phyloP scores from a whole-genome alignment of 495 filamentous ascomycete genomes.

The Pyrenopolyporus hunteri region DNA sequence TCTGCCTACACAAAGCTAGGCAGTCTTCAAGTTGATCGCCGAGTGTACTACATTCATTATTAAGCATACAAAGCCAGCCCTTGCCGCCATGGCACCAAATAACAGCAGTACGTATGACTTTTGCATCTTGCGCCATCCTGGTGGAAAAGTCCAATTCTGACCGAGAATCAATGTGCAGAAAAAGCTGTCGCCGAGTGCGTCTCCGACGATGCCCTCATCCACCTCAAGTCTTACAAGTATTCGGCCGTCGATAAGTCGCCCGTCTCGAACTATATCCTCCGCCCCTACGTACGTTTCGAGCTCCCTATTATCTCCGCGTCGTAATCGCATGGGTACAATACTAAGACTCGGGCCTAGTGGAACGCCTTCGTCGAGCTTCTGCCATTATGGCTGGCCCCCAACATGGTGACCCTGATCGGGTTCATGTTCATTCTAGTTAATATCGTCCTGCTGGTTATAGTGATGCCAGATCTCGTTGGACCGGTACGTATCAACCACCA shows the following conservation, averaged over 20 bases:
- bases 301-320: slow-evolving; percentile 13
- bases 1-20: not conserved
- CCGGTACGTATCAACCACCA: slow-evolving; percentile 63
- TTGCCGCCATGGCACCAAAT: slow-evolving; percentile 51
- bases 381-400: slow-evolving; percentile 94
- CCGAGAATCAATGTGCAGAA: slow-evolving; percentile 42
- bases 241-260: slow-evolving; percentile 96
- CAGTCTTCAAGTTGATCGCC: slow-evolving; percentile 6
- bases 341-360: slow-evolving; percentile 69
- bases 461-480: slow-evolving; percentile 90
- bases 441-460: slow-evolving; percentile 76
- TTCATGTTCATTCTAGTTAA: slow-evolving; percentile 94
- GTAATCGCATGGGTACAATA: slow-evolving; percentile 18
- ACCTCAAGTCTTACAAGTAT: slow-evolving; percentile 96
- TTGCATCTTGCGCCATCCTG: slow-evolving; percentile 2
- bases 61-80: slow-evolving; percentile 1
- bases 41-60: not conserved
- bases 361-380: slow-evolving; percentile 93
- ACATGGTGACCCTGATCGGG: slow-evolving; percentile 94
- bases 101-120: slow-evolving; percentile 48
- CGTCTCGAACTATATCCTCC: slow-evolving; percentile 90
- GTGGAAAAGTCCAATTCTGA: slow-evolving; percentile 35
- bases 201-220: slow-evolving; percentile 67
- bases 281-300: slow-evolving; percentile 78
- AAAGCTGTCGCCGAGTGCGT: slow-evolving; percentile 61